Conservation (phyloP, 176 grass and related monocot species). For the Lolium rigidum region DNA sequence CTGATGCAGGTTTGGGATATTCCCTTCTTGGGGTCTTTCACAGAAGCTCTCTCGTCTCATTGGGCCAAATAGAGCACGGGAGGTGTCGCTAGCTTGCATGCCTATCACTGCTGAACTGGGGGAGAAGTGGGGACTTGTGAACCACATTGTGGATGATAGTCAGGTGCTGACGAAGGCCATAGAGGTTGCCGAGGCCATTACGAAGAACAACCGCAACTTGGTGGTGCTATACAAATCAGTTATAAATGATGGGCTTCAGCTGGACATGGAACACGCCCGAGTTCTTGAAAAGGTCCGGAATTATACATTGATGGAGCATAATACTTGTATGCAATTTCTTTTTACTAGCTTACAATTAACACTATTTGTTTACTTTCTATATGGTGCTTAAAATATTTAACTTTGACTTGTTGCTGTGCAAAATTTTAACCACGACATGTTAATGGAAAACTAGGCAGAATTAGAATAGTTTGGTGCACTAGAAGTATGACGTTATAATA, state of each 20-base stretch:
- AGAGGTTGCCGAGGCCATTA: conserved; percentile 66
- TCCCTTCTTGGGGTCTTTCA: conserved; percentile 94
- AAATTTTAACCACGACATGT: background rate
- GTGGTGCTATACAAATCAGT: conserved; percentile 83
- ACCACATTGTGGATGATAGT: conserved; percentile 71
- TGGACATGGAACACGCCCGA: conserved; percentile 71
- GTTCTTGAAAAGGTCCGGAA: conserved; percentile 72
- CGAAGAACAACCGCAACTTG: conserved; percentile 76
- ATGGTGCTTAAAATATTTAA: conserved; percentile 12
- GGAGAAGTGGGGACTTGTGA: conserved; percentile 91
- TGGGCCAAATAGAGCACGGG: conserved; percentile 78
- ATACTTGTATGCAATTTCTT: background rate
- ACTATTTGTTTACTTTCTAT: background rate
- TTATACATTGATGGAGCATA: conserved; percentile 11
- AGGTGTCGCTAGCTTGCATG: conserved; percentile 80
- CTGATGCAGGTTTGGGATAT: conserved; percentile 84
- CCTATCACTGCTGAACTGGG: conserved; percentile 75
- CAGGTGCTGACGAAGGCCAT: conserved; percentile 74
- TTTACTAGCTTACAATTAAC: background rate
- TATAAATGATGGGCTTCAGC: conserved; percentile 85
- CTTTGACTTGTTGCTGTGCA: background rate
- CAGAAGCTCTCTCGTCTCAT: conserved; percentile 91
- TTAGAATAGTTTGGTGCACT: background rate
- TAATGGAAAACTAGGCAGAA: background rate
- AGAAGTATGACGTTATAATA: conserved; percentile 5